Conservation (phyloP, 139 green algal species). For the Limnomonas spitsbergensis region DNA sequence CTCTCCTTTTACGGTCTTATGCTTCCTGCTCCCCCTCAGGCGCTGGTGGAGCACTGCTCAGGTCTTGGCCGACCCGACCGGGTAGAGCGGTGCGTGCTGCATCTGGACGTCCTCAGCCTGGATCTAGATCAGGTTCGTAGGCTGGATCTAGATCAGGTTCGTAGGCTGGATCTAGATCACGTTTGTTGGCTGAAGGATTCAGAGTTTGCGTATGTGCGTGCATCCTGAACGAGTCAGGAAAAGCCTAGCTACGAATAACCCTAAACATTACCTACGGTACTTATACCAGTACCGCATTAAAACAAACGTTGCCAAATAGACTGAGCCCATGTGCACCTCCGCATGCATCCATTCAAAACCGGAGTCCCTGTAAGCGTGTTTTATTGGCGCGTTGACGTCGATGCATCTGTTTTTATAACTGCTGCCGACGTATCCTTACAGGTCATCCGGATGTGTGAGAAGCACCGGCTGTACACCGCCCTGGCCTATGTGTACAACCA, state of each 20-base stretch:
- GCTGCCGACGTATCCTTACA: too few species aligned
- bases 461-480: conserved; percentile 67
- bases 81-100: conserved; percentile 83
- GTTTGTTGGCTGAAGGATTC: neutral
- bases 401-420: too few species aligned
- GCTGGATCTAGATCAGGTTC: neutral
- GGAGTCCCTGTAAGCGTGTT: too few species aligned
- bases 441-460: conserved; percentile 73
- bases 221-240: neutral
- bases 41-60: conserved; percentile 75
- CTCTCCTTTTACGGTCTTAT: too few species aligned
- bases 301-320: too few species aligned
- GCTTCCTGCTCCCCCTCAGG: too few species aligned
- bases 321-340: too few species aligned
- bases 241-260: too few species aligned
- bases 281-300: too few species aligned
- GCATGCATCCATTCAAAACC: too few species aligned
- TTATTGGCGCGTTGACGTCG: too few species aligned
- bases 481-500: conserved; percentile 73
- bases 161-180: conserved; percentile 10
- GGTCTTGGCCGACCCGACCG: conserved; percentile 38
- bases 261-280: too few species aligned
- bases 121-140: conserved; percentile 86
- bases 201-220: neutral
- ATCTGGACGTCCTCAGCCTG: conserved; percentile 77